Evolutionary conservation across 2,329 filamentous ascomycete species (phyloP), one percentile per base, ranked within the genome.

Genomic region (Xylariaceae sp.): DNA sequence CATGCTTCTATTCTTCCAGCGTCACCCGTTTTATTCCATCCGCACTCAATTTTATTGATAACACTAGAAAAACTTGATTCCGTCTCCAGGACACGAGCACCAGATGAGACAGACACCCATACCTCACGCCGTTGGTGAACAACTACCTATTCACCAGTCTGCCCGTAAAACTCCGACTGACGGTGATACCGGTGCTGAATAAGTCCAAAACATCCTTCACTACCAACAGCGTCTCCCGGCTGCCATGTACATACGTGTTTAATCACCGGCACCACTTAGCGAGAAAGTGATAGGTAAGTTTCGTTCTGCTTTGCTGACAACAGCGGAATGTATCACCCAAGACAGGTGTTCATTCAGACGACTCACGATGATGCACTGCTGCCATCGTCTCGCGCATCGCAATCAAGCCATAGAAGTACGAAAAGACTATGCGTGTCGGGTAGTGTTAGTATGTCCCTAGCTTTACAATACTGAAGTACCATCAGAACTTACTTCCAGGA

Each of bases 341-440:
- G 32, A 16, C 5, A 14, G 14, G 6, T 26, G 23, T 9, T 54
- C 46, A 57, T 2, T 20, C 43, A 23, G 59, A 57, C 18, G 46
- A 57, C 5, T 59, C 52, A 29, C 54, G 21, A 46, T 54, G 21
- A 46, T 60, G 61, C 37, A 55, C 48, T 21, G 66, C 66, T 20
- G 66, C 66, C 45, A 69, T 63, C 37, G 70, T 71, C 66, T 83
- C 80, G 20, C 81, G 79, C 64, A 81, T 74, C 54, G 73, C 75
- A 49, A 79, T 70, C 49, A 83, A 73, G 44, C 80, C 80, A 57
- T 81, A 79, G 69, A 80, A 72, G 63, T 80, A 72, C 4, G 76
- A 71, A 62, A 79, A 81, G 67, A 78, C 81, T 81, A 49, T 21
- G 7, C 44, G 53, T 26, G 12, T 37, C 32, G 7, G 44, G 40